These are phyloP conservation scores for Verticillium dahliae DNA, from an alignment of 2,329 filamentous ascomycete genomes.

Conservation along the genomic window DNA sequence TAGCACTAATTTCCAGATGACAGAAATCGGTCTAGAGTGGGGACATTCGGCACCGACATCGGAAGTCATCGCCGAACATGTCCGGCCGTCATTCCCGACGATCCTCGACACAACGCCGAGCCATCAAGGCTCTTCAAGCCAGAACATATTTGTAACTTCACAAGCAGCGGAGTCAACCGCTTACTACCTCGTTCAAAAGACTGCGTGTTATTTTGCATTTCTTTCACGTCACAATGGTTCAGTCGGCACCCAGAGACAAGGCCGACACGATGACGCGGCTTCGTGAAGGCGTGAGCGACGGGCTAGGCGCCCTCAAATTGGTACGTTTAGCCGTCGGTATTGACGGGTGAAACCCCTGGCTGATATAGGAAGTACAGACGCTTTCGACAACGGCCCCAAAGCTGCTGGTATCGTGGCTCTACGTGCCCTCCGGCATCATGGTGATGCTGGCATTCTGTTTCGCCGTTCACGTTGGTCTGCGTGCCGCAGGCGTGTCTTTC, in stretches of 20 bases:
- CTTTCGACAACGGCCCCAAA: constrained; percentile 12
- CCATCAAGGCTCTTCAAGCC: background rate
- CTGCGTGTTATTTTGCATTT: background rate
- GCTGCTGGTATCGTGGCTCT: constrained; percentile 36
- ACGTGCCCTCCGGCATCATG: constrained; percentile 38
- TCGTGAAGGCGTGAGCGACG: background rate
- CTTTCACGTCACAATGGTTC: background rate
- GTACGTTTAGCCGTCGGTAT: background rate
- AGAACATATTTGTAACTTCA: background rate
- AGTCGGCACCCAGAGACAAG: background rate
- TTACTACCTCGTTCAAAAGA: too few species aligned
- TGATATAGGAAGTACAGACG: constrained; percentile 1
- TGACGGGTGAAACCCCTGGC: too few species aligned
- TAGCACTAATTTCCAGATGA: background rate
- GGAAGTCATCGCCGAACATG: background rate
- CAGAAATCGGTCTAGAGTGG: background rate
- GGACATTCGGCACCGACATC: background rate
- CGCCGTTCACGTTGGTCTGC: constrained; percentile 34
- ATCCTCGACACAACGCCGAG: background rate
- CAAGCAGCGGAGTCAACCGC: background rate
- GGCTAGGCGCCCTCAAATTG: background rate
- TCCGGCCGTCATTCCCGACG: background rate
- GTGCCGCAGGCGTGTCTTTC: constrained; percentile 43
- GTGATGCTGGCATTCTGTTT: constrained; percentile 34
- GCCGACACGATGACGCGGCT: background rate